Base-by-base conservation (phyloP, 1,139 yeast genomes). In the Hansenula lynferdii region DNA sequence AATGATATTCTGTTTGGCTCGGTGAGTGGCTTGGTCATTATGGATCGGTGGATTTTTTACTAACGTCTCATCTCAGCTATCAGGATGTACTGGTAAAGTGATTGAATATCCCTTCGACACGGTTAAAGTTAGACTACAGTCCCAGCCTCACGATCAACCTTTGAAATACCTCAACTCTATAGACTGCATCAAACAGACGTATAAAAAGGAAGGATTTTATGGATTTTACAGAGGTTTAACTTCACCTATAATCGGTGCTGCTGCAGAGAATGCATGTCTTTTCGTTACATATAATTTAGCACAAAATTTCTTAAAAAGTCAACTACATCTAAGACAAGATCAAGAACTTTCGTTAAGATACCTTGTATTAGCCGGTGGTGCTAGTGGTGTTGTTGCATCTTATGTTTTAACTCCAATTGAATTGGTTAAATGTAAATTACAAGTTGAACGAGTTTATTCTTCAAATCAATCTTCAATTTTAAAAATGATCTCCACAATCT, bases 41-140 rank as follows among this genome's bases (percentile, higher is more conserved):
- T 24, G 5, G 3, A 5, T 10, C 16, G 14, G 27, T 5, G 16
- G n/a, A 10, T n/a, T 26, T 26, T n/a, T n/a, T 18, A 28, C 31
- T 19, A 28, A 28, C 16, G 15, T 4, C 14, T 12, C 6, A n/a
- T 20, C 4, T 12, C 15, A 52, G 55, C 22, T 71, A 10, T 79
- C 97, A 1, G 97, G 97, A 8, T 82, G 86, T 45, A 63, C 78
- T 9, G 97, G 96, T 4, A 90, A 90, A 56, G 56, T 85, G 25
- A 75, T 90, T 7, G 97, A 90, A 60, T 89, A 80, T 53, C 97
- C 97, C 1, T 86, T 90, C 50, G 97, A 90, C 56, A 90, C 97
- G 1, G 74, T 89, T 37, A 90, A 90, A 59, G 97, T 90, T 3
- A 68, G 97, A 40, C 68, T 90, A 25, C 97, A 90, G 60, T 77